These are phyloP conservation scores for Brassica incana DNA, from an alignment of 345 rosid species.

Conservation along the genomic window DNA sequence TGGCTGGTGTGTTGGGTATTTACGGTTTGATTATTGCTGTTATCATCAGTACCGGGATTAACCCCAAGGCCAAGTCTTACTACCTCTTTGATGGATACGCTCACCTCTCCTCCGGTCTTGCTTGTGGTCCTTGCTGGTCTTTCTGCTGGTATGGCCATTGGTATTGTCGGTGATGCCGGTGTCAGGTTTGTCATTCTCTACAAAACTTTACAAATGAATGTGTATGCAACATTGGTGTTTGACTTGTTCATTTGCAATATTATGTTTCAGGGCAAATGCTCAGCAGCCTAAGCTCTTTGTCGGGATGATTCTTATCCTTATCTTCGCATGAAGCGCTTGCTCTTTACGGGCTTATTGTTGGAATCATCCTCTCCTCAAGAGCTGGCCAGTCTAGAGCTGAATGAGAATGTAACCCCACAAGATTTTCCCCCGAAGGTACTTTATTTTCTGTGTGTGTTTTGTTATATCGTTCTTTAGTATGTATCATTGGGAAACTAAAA, in stretches of 20 bases:
- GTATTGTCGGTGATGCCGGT: conserved; percentile 90
- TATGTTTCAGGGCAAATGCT: conserved; percentile 68
- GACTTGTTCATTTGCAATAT: neutral
- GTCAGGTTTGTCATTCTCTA: conserved; percentile 54
- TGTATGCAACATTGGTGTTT: neutral
- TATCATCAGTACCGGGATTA: conserved; percentile 41
- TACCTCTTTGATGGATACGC: conserved; percentile 57
- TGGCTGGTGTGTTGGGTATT: conserved; percentile 47
- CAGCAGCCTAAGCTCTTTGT: conserved; percentile 92
- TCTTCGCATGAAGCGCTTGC: conserved; percentile 64
- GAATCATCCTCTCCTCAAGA: conserved; percentile 81
- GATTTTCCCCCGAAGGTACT: neutral
- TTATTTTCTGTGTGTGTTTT: conserved; percentile 9
- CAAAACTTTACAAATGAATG: no score
- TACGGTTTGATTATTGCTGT: conserved; percentile 40
- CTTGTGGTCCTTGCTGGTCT: conserved; percentile 97
- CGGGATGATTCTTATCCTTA: conserved; percentile 38
- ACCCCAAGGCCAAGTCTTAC: conserved; percentile 42
- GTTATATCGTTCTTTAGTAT: conserved; percentile 1
- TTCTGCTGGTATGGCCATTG: conserved; percentile 97
- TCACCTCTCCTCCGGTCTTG: conserved; percentile 81
- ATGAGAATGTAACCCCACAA: conserved; percentile 28
- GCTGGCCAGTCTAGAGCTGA: conserved; percentile 90
- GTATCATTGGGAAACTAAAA: neutral
- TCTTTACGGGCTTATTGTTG: conserved; percentile 77